Base-by-base conservation (phyloP, 2,329 filamentous ascomycete genomes). In the Penicillium palitans region DNA sequence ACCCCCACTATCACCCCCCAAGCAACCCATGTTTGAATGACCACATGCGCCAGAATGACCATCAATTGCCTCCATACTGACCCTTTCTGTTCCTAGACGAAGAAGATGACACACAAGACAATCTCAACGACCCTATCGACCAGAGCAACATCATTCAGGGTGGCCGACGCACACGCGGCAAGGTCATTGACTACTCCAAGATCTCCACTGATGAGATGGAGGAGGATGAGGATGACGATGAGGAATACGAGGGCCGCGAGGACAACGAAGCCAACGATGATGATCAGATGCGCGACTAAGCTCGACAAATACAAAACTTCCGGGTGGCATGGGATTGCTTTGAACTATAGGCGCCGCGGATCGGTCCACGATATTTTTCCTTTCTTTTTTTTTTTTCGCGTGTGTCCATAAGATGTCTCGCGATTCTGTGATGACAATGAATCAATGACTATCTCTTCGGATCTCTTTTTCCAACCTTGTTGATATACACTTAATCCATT, bases 111-210 rank as follows among this genome's bases (percentile, higher is more conserved):
- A 91, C 92, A 55, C 80, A 71, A 19, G 84, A 91, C 71, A 89
- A 90, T 76, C 85, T 96, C 24, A 51, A 44, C 83, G 90, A 96
- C 74, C 93, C 93, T 79, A 97, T 99, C 75, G 91, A 96, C 74
- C 81, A 85, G 57, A 85, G 85, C 75, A 98, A 98, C 84, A 96
- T 98, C 75, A 87, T 98, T 72, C 75, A 80, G 59, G 84, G 83
- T 64, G 88, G 88, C 63, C 86, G 88, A 69, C 93, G 95, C 77
- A 98, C 93, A 63, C 93, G 93, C 72, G 93, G 93, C 73, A 90
- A 91, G 77, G 84, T 87, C 72, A 97, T 98, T 74, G 91, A 98
- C 83, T 98, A 91, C 79, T 89, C 90, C 70, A 92, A 96, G 81
- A 93, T 93, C 21, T 91, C 91, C 27, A 84, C 90, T 31, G 91